Evolutionary conservation across 768 basidiomycete genomes (phyloP).

Genomic region (Suillus placidus): DNA sequence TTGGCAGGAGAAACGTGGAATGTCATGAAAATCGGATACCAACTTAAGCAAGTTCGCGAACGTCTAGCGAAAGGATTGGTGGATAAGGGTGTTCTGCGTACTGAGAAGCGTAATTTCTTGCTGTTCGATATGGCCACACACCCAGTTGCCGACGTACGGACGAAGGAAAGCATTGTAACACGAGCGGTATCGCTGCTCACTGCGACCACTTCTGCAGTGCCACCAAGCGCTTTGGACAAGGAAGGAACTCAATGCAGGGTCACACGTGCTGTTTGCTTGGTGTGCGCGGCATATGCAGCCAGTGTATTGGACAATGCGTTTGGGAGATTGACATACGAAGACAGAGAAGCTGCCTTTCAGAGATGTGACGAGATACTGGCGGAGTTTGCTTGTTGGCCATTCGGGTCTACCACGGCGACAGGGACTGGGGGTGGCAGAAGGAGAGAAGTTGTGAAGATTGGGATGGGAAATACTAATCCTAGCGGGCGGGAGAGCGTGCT

Average conservation of each 20-base stretch:
- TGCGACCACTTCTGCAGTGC: constrained; percentile 78
- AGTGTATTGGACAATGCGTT: constrained; percentile 96
- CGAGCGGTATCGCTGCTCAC: constrained; percentile 82
- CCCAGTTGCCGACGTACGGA: constrained; percentile 90
- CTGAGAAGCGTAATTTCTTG: constrained; percentile 98
- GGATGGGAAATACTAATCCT: constrained; percentile 52
- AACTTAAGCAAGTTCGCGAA: constrained; percentile 97
- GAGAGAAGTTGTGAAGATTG: constrained; percentile 51
- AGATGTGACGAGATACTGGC: constrained; percentile 92
- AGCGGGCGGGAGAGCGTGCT: constrained; percentile 67
- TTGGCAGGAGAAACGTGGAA: constrained; percentile 96
- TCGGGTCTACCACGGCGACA: constrained; percentile 48
- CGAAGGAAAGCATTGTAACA: constrained; percentile 81
- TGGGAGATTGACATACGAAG: constrained; percentile 85
- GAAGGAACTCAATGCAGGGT: constrained; percentile 82
- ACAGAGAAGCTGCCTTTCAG: constrained; percentile 90
- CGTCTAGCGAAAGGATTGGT: constrained; percentile 96
- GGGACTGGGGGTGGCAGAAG: constrained; percentile 41
- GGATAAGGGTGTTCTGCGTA: constrained; percentile 98
- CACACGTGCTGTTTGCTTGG: constrained; percentile 80
- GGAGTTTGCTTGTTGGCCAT: constrained; percentile 92
- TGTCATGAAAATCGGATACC: constrained; percentile 99
- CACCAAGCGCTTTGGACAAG: constrained; percentile 70
- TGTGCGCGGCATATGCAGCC: constrained; percentile 91
- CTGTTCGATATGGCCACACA: constrained; percentile 99